Base-by-base conservation (phyloP, 352 stramenopile genomes). In the Globisporangium sylvaticum region DNA sequence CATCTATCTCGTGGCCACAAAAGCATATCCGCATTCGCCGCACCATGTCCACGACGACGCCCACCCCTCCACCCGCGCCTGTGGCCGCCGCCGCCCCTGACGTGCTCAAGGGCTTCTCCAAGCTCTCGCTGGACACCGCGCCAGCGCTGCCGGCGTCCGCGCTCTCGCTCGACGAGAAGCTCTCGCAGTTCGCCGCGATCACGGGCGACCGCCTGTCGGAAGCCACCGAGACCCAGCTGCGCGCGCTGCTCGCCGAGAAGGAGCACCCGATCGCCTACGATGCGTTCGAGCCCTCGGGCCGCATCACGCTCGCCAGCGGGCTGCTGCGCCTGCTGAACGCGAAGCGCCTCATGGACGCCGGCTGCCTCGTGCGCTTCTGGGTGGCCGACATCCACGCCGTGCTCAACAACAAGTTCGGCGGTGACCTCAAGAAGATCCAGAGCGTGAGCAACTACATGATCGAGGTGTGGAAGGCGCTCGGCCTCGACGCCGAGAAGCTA, bases 341-440 rank as follows among this genome's bases (percentile, higher is more conserved):
- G 54, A 75, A 82, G 66, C 78, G 84, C n/a, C 75, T 95, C 18
- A 97, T 98, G 31, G 77, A 75, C 5, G 85, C 88, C 10, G 97
- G 97, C 29, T 97, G 94, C 54, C 96, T 95, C 44, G 99, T 99
- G 74, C 95, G 97, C 73, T 98, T 99, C 72, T 98, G 97, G 87
- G 96, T 99, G 10, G 98, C 97, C 6, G 98, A 99, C 83, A 98
- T 97, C 87, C 99, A 99, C 83, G 98, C 97, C 25, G 83, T 99
- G 66, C 97, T 99, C 79, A 99, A 99, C 80, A 98, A 99, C 84
- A 99, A 99, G 83, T 99, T 99, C 84, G 97, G 96, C 61, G 97
- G 97, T 57, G 97, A 99, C 77, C 78, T 98, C 8, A 96, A 98
- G 72, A 99, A 99, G 83, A 98, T 99, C 67, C 84, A 93, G 66